These are phyloP conservation scores for Phlyctochytrium bullatum DNA, from an alignment of 192 early-diverging fungal species.

Conservation along the genomic window DNA sequence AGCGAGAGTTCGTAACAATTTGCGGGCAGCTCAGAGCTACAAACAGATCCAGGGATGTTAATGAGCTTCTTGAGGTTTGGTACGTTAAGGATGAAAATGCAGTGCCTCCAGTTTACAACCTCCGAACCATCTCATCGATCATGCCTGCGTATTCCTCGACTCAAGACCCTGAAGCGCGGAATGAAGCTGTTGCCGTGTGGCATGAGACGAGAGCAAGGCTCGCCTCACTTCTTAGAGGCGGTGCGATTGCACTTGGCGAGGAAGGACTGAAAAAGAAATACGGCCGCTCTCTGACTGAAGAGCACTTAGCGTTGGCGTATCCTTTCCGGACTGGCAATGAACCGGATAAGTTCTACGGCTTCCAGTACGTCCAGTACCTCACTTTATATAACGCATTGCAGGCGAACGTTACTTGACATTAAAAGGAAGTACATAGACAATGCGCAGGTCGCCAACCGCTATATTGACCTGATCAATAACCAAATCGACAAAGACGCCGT, in stretches of 20 bases:
- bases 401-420: conserved; percentile 27
- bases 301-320: conserved; percentile 6
- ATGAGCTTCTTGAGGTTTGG: conserved; percentile 20
- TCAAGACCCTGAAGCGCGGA: background rate
- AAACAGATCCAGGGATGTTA: conserved; percentile 8
- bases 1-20: background rate
- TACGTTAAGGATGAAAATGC: conserved; percentile 21
- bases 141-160: conserved; percentile 11
- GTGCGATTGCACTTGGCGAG: conserved; percentile 4
- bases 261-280: conserved; percentile 8
- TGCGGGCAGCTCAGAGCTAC: background rate
- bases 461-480: conserved; percentile 20
- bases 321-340: background rate
- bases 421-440: conserved; percentile 19
- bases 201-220: background rate
- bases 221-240: background rate
- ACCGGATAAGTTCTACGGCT: conserved; percentile 23
- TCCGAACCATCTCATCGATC: conserved; percentile 15
- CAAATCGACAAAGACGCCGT: conserved; percentile 18
- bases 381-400: background rate
- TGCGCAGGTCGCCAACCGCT: conserved; percentile 1
- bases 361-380: conserved; percentile 15
- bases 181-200: conserved; percentile 15
- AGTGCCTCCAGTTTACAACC: conserved; percentile 4
- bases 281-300: conserved; percentile 15